Conservation (phyloP, 1,284 basidiomycete genomes). For the Schizophyllum amplum region DNA sequence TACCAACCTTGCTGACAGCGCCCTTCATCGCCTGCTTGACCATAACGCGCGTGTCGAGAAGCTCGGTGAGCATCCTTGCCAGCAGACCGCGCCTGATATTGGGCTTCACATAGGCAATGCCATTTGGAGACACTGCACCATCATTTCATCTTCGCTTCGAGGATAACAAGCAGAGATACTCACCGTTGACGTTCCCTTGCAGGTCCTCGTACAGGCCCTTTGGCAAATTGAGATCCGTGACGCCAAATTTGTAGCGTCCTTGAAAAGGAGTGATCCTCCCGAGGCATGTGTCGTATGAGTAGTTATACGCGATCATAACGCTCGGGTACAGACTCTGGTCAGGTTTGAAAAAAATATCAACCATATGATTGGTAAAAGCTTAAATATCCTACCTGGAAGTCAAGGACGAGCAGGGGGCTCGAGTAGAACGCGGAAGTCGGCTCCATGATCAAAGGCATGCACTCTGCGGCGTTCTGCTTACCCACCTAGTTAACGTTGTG, state of each 20-base stretch:
- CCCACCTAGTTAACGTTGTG: conserved; percentile 57
- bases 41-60: conserved; percentile 96
- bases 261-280: conserved; percentile 82
- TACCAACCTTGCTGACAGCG: conserved; percentile 66
- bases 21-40: conserved; percentile 93
- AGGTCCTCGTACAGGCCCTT: conserved; percentile 63
- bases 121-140: conserved; percentile 81
- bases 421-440: conserved; percentile 90
- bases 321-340: conserved; percentile 85
- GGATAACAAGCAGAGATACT: conserved; percentile 14
- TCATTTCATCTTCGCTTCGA: conserved; percentile 1
- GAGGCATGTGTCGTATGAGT: conserved; percentile 96
- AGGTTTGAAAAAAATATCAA: background rate
- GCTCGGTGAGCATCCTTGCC: conserved; percentile 87
- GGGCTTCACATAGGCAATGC: conserved; percentile 88
- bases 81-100: conserved; percentile 80
- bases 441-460: conserved; percentile 91
- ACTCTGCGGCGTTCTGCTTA: conserved; percentile 94
- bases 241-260: conserved; percentile 84
- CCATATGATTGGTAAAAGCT: background rate
- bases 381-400: conserved; percentile 70
- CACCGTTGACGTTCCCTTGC: conserved; percentile 70
- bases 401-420: conserved; percentile 85
- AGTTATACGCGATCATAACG: conserved; percentile 98
- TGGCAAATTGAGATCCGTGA: conserved; percentile 67